phyloP scores from a whole-genome alignment of 768 basidiomycete genomes.

The Mycena polygramma region DNA sequence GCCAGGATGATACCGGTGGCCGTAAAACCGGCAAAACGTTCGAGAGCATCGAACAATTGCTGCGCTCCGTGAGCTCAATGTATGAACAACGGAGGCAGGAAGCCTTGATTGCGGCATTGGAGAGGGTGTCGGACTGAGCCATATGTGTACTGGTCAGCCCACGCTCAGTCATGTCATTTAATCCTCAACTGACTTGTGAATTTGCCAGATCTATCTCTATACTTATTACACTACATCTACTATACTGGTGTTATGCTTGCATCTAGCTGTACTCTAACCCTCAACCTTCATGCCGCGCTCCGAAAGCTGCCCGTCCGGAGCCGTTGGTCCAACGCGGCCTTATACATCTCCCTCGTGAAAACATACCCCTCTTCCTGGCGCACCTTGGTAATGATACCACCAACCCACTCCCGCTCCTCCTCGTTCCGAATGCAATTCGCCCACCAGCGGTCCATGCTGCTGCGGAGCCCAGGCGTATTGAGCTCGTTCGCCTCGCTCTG shows the following conservation, averaged over 20 bases:
- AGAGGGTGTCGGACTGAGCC: conserved; percentile 43
- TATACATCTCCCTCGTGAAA: conserved; percentile 73
- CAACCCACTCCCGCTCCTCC: conserved; percentile 70
- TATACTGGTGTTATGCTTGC: conserved; percentile 2
- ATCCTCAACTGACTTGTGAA: background rate
- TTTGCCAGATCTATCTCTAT: conserved; percentile 28
- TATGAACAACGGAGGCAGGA: conserved; percentile 64
- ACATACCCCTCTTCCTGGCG: conserved; percentile 56
- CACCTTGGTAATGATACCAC: conserved; percentile 62
- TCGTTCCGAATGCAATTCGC: conserved; percentile 77
- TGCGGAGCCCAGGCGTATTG: conserved; percentile 58
- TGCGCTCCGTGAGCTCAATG: conserved; percentile 67
- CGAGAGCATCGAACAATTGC: conserved; percentile 72
- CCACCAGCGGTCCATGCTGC: conserved; percentile 87
- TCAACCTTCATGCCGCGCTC: conserved; percentile 35
- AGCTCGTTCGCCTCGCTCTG: conserved; percentile 72
- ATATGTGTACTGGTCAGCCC: conserved; percentile 20
- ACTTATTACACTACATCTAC: conserved; percentile 18
- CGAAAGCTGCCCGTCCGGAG: conserved; percentile 51
- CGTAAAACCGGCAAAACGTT: conserved; percentile 47
- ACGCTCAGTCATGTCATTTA: background rate
- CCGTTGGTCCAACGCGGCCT: conserved; percentile 59
- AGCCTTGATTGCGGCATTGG: conserved; percentile 61
- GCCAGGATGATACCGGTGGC: conserved; percentile 36
- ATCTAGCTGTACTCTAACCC: conserved; percentile 17